phyloP scores from a whole-genome alignment of 2,329 filamentous ascomycete genomes.

The Sphaerulina musiva region DNA sequence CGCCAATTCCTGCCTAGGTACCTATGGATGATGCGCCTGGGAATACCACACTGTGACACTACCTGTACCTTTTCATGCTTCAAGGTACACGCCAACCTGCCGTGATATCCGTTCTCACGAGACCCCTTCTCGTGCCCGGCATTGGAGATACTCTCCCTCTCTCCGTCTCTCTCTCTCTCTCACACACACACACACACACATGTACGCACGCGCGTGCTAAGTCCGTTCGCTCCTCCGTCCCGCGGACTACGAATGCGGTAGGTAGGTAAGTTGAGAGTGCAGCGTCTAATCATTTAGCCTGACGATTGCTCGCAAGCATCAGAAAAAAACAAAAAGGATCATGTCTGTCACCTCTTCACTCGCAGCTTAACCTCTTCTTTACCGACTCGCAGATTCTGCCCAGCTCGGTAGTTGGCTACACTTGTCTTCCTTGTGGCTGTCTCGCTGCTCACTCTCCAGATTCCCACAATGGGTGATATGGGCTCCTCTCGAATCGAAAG shows the following conservation, averaged over 20 bases:
- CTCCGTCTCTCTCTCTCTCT: no score
- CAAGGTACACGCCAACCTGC: background rate
- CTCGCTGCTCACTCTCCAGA: background rate
- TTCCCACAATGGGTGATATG: background rate
- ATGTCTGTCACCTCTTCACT: background rate
- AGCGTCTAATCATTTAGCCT: background rate
- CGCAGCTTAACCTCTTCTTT: background rate
- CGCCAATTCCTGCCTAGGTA: background rate
- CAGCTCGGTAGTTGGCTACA: no score
- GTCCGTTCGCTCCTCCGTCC: background rate
- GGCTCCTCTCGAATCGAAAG: background rate
- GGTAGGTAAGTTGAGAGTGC: background rate
- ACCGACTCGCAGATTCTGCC: no score
- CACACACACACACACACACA: no score
- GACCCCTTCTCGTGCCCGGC: background rate
- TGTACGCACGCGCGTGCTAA: background rate
- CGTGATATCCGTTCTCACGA: background rate
- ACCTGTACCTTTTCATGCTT: background rate
- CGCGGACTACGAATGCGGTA: background rate
- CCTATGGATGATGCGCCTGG: background rate
- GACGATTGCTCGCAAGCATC: background rate
- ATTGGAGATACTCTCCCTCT: no score
- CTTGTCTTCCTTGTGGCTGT: no score
- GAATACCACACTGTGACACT: background rate
- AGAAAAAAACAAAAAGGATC: background rate